Evolutionary conservation across 2,329 filamentous ascomycete genomes (phyloP).

Genomic region (Escovopsis sp.): DNA sequence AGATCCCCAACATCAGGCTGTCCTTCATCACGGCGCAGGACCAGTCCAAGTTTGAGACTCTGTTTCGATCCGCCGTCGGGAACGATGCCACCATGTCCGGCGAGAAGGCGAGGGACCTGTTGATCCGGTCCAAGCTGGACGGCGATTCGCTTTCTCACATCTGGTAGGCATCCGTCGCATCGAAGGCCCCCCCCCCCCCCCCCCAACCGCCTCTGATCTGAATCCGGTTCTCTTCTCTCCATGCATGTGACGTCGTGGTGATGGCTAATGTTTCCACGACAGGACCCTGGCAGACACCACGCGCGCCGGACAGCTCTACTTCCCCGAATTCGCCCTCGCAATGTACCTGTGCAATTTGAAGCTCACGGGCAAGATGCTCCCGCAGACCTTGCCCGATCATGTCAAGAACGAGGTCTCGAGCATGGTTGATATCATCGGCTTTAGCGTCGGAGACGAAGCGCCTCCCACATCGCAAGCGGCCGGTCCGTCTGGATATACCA

Average conservation of each 20-base stretch:
- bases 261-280: slow-evolving; percentile 6
- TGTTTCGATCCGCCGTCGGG: slow-evolving; percentile 91
- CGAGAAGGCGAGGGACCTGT: slow-evolving; percentile 79
- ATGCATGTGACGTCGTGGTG: neutral
- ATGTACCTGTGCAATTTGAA: slow-evolving; percentile 98
- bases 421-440: slow-evolving; percentile 99
- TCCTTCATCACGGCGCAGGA: slow-evolving; percentile 94
- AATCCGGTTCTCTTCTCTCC: too few relatives aligned
- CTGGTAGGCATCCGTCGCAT: slow-evolving; percentile 41
- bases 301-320: slow-evolving; percentile 87
- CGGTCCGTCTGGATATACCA: slow-evolving; percentile 44
- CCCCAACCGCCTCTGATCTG: too few relatives aligned
- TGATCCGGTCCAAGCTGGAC: slow-evolving; percentile 75
- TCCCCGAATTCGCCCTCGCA: slow-evolving; percentile 90
- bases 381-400: slow-evolving; percentile 59
- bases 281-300: slow-evolving; percentile 92
- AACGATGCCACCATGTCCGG: slow-evolving; percentile 75
- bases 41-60: slow-evolving; percentile 90
- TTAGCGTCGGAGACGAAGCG: slow-evolving; percentile 67
- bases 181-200: too few relatives aligned
- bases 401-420: slow-evolving; percentile 95
- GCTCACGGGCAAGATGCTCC: slow-evolving; percentile 72
- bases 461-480: slow-evolving; percentile 33
- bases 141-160: slow-evolving; percentile 83
- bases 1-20: slow-evolving; percentile 84